A percentile compares a stretch with the other conserved stretches of the same genome.
Conservation (phyloP, 495 filamentous ascomycete species). For the Penicillium lagena region DNA sequence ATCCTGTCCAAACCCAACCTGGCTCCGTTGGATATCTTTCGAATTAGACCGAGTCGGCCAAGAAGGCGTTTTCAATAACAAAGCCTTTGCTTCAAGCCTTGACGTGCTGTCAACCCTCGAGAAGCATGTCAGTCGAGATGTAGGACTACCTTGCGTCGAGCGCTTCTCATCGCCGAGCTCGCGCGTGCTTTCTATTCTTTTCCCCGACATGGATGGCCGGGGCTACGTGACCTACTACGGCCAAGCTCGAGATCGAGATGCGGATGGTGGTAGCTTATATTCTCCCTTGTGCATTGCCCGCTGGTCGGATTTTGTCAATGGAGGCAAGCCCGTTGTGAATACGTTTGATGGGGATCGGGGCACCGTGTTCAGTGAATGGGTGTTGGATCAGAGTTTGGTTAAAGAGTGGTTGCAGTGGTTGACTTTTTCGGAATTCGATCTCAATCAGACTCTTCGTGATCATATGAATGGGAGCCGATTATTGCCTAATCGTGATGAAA, state of each 20-base stretch:
- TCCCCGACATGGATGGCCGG: background rate
- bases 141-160: background rate
- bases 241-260: background rate
- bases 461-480: conserved; percentile 2
- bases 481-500: conserved; percentile 9
- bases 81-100: conserved; percentile 4
- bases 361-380: background rate
- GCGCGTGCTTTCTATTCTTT: background rate
- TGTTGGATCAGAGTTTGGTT: conserved; percentile 1
- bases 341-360: background rate
- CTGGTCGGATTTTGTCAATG: background rate
- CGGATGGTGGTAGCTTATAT: background rate
- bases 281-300: background rate
- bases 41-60: background rate
- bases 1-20: conserved; percentile 1
- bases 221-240: background rate
- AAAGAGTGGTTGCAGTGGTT: conserved; percentile 3
- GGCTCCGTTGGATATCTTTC: conserved; percentile 4
- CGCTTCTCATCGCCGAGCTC: background rate
- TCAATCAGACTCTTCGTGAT: conserved; percentile 4
- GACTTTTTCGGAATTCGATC: conserved; percentile 3
- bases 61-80: conserved; percentile 3
- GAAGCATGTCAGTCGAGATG: background rate
- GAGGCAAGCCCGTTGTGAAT: background rate
- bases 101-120: conserved; percentile 3